Evolutionary conservation across 2,329 filamentous ascomycete genomes (phyloP).

Genomic region (Colletotrichum theobromicola): DNA sequence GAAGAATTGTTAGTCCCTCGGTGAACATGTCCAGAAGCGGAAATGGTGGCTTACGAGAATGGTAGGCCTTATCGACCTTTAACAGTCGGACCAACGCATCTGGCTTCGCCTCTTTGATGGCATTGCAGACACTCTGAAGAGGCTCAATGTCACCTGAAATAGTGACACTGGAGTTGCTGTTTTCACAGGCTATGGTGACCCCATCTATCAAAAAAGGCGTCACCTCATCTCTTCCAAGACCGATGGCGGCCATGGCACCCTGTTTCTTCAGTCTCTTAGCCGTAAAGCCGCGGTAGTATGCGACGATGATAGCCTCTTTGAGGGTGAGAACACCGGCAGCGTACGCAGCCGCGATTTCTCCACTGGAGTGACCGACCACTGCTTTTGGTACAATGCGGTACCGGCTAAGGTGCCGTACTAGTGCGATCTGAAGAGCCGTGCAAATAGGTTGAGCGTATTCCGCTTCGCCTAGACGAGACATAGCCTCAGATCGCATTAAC

Average conservation of each 20-base stretch:
- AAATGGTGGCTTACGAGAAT: background rate
- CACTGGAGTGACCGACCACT: slow-evolving; percentile 42
- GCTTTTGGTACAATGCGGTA: slow-evolving; percentile 32
- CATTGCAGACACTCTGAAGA: slow-evolving; percentile 27
- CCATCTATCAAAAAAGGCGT: background rate
- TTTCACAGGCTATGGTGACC: slow-evolving; percentile 18
- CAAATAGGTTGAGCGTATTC: slow-evolving; percentile 52
- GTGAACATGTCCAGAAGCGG: too few species aligned
- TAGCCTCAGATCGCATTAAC: background rate
- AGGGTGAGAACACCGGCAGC: slow-evolving; percentile 31
- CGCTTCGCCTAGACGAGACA: slow-evolving; percentile 22
- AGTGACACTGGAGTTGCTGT: slow-evolving; percentile 29
- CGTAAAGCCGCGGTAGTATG: slow-evolving; percentile 38
- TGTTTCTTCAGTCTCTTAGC: slow-evolving; percentile 23
- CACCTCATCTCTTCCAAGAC: slow-evolving; percentile 23
- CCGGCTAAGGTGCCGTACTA: slow-evolving; percentile 38
- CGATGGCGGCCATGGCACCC: slow-evolving; percentile 39
- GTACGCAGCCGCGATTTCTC: slow-evolving; percentile 46
- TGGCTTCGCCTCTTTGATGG: slow-evolving; percentile 25
- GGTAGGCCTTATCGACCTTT: slow-evolving; percentile 2
- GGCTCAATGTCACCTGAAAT: slow-evolving; percentile 25
- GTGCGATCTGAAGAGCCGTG: slow-evolving; percentile 57
- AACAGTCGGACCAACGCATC: background rate
- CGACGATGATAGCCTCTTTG: slow-evolving; percentile 34
- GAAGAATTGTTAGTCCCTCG: background rate